Conservation (phyloP, 2,329 filamentous ascomycete genomes). For the Chrysosporium queenslandicum region DNA sequence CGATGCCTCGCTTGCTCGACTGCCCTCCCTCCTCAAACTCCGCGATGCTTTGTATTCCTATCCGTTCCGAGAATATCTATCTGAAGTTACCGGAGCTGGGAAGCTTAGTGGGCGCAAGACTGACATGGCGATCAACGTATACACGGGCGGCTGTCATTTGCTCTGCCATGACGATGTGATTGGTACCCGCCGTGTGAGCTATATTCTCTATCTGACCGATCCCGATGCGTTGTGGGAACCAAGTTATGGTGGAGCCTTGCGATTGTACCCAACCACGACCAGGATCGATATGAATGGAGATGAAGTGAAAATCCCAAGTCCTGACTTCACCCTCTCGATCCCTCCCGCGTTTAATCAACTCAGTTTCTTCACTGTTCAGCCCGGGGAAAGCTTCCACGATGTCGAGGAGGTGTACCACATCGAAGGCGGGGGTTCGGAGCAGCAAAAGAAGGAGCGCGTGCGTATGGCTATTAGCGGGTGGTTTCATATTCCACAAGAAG, state of each 20-base stretch:
- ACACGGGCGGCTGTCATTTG: conserved; percentile 89
- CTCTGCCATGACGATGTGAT: conserved; percentile 98
- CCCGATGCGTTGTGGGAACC: conserved; percentile 83
- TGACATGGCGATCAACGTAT: conserved; percentile 98
- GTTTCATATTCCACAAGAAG: conserved; percentile 95
- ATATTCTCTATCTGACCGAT: conserved; percentile 91
- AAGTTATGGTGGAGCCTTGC: conserved; percentile 84
- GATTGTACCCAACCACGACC: conserved; percentile 66
- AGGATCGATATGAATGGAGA: conserved; percentile 59
- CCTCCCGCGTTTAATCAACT: conserved; percentile 96
- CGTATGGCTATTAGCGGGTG: conserved; percentile 98
- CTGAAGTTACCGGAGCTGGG: conserved; percentile 73
- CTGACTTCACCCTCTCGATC: conserved; percentile 71
- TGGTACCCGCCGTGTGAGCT: conserved; percentile 89
- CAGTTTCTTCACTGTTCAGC: conserved; percentile 95
- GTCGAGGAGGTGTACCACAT: conserved; percentile 92
- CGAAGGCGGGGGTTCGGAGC: conserved; percentile 44
- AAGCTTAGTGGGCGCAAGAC: conserved; percentile 87
- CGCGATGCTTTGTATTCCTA: conserved; percentile 90
- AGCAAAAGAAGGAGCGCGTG: conserved; percentile 53
- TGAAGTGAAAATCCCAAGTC: conserved; percentile 66
- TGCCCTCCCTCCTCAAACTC: conserved; percentile 83
- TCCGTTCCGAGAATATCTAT: conserved; percentile 79
- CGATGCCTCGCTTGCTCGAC: conserved; percentile 68
- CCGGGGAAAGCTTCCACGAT: conserved; percentile 97